Evolutionary conservation across 768 basidiomycete species (phyloP), one percentile per base, ranked within the genome.

Genomic region (Amanita molliuscula): DNA sequence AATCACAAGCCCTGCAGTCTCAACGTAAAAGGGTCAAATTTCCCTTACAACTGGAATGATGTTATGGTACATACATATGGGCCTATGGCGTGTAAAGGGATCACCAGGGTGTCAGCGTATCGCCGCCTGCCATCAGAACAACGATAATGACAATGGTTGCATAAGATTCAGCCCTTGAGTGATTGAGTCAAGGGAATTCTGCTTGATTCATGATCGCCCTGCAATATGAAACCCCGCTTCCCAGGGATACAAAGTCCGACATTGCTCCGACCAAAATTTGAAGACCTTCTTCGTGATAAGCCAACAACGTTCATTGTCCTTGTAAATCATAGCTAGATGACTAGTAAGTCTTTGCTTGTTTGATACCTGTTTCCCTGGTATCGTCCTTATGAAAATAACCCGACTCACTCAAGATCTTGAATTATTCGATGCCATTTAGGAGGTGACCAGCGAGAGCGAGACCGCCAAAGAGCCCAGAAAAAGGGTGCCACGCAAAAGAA

Each of bases 361-460:
- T 29, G 4, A 28, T 38, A 38, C 37, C 36, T 5, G 16, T 31
- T 40, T 20, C 6, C 0, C 25, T 25, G 13, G 16, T 18, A 33
- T 42, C 16, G 2, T 4, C 29, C 18, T 54, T 43, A 26, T 56
- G 51, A 44, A 45, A 45, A 45, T 58, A 43, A 36, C 35, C 51
- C 52, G 51, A 56, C 60, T 61, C 51, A 61, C 61, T 58, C 42
- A 51, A 52, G 37, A 47, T 44, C 20, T 53, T 45, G 54, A 43
- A 40, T 36, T 48, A 26, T 40, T 36, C 45, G 35, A n/a, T 52
- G 13, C 18, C 54, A 55, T 58, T 31, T 58, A 89, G 88, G 88
- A 59, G 88, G 88, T 57, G 88, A 90, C 62, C 87, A 89, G 64
- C 78, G 88, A 47, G 88, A 90, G 6, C 73, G 67, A 64, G 88